A percentile compares a stretch with the other conserved stretches of the same genome.
Evolutionary conservation across 495 filamentous ascomycete genomes (phyloP).

Genomic region (Penicillium soppii): DNA sequence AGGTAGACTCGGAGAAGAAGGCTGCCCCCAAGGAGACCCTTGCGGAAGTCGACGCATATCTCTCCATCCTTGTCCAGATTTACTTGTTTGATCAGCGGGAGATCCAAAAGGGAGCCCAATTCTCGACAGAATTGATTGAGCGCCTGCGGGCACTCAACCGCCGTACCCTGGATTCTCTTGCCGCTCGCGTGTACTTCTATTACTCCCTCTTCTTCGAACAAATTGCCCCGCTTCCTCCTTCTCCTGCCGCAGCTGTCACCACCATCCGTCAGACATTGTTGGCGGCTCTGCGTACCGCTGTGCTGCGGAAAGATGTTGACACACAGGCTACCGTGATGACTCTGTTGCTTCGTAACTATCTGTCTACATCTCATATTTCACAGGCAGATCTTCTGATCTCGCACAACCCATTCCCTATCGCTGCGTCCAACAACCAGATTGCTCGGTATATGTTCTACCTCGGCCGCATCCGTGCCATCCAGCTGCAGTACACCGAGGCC

Average conservation of each 20-base stretch:
- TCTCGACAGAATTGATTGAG: conserved; percentile 78
- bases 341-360: conserved; percentile 91
- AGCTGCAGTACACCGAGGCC: conserved; percentile 94
- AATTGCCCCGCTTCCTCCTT: conserved; percentile 80
- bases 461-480: conserved; percentile 92
- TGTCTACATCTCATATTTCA: conserved; percentile 92
- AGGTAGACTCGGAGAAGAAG: conserved; percentile 65
- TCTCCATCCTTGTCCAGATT: conserved; percentile 87
- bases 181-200: conserved; percentile 97
- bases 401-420: conserved; percentile 89
- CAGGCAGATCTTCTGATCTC: conserved; percentile 95
- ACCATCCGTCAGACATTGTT: conserved; percentile 83
- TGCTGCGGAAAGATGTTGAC: conserved; percentile 92
- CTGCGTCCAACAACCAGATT: conserved; percentile 96
- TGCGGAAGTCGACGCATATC: conserved; percentile 88
- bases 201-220: conserved; percentile 92
- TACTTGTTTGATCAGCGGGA: conserved; percentile 81
- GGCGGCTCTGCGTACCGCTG: conserved; percentile 85
- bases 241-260: conserved; percentile 77
- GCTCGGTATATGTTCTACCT: conserved; percentile 95
- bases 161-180: conserved; percentile 87
- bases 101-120: conserved; percentile 73
- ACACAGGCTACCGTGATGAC: conserved; percentile 95
- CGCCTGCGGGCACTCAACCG: conserved; percentile 87
- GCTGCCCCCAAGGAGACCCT: conserved; percentile 64